Conservation (phyloP, 2,329 filamentous ascomycete genomes). For the Colletotrichum simmondsii region DNA sequence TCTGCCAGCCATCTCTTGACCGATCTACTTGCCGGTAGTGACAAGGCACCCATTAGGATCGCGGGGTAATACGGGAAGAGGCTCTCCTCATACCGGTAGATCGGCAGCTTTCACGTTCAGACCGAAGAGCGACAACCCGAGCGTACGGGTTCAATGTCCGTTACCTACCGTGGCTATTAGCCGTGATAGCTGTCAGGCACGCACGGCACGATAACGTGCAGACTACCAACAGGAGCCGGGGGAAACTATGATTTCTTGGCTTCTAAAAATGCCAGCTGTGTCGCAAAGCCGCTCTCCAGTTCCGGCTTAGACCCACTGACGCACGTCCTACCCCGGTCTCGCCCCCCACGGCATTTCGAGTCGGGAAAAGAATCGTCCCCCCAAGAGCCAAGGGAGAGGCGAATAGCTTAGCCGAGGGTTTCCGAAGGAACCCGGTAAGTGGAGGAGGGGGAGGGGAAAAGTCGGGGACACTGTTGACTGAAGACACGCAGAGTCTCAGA, state of each 20-base stretch:
- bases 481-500: not conserved
- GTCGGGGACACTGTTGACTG: not conserved
- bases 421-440: slow-evolving; percentile 4
- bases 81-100: not conserved
- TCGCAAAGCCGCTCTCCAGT: not conserved
- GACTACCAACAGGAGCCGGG: not conserved
- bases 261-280: not conserved
- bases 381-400: not conserved
- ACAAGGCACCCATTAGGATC: not conserved
- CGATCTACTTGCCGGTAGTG: not conserved
- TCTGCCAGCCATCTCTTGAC: not conserved
- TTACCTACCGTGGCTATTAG: not conserved
- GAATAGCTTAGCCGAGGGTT: not conserved
- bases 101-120: no score
- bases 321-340: not conserved
- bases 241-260: not conserved
- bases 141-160: not conserved
- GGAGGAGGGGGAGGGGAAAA: not conserved
- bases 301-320: not conserved
- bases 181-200: not conserved
- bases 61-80: not conserved
- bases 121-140: not conserved
- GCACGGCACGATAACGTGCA: not conserved
- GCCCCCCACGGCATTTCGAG: not conserved
- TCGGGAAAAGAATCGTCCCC: slow-evolving; percentile 16